Conservation (phyloP, 768 basidiomycete species). For the Gloeophyllum trabeum region DNA sequence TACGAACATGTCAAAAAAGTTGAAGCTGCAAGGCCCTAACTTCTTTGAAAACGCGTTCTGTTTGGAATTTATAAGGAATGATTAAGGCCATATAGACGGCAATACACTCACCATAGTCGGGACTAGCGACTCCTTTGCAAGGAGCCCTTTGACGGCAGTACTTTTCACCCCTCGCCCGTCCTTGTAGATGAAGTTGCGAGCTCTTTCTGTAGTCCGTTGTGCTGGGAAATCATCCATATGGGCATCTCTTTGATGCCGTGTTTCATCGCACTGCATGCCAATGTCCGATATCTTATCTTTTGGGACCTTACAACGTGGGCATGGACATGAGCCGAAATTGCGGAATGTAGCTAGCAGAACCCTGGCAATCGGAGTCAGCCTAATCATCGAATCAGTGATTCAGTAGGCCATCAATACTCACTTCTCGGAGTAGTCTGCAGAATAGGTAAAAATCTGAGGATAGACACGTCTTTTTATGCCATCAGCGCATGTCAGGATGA, state of each 20-base stretch:
- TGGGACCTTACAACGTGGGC: constrained; percentile 16
- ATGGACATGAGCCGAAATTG: constrained; percentile 18
- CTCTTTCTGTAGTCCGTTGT: neutral
- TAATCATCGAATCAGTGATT: neutral
- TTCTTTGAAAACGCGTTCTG: constrained; percentile 21
- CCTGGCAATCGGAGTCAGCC: constrained; percentile 4
- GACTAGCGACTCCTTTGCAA: constrained; percentile 10
- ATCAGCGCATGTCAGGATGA: constrained; percentile 16
- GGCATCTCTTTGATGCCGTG: too few species aligned
- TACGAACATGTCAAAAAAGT: too few species aligned
- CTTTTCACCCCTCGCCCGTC: constrained; percentile 3
- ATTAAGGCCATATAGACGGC: too few species aligned
- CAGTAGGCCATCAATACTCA: constrained; percentile 6
- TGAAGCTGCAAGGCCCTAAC: neutral
- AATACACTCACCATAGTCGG: constrained; percentile 10
- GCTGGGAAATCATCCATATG: neutral
- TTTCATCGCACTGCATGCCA: constrained; percentile 5
- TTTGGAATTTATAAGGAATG: too few species aligned
- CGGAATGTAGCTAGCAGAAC: constrained; percentile 16
- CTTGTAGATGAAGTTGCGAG: constrained; percentile 9
- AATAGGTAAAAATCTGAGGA: constrained; percentile 17
- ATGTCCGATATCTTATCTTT: constrained; percentile 12
- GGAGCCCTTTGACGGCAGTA: constrained; percentile 4
- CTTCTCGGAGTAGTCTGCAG: constrained; percentile 26
- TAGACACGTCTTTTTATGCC: constrained; percentile 13